phyloP scores from a whole-genome alignment of 23 red algal genomes.

The Gracilaria vermiculophylla region DNA sequence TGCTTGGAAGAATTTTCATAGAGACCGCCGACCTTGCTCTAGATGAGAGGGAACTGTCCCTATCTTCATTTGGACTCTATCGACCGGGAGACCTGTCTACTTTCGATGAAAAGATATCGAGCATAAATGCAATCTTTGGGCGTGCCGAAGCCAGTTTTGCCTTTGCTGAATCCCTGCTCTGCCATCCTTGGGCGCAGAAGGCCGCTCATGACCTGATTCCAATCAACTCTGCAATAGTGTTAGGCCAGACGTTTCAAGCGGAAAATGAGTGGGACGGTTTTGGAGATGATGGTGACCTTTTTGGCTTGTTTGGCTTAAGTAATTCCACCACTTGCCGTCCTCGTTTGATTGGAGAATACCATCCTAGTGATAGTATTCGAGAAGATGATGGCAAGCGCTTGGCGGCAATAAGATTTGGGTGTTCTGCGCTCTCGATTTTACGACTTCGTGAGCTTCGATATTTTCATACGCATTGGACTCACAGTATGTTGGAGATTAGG shows the following conservation, averaged over 20 bases:
- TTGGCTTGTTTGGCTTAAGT: constrained; percentile 44
- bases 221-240: constrained; percentile 1
- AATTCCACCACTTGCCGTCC: constrained; percentile 63
- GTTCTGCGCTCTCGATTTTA: constrained; percentile 21
- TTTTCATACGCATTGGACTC: constrained; percentile 57
- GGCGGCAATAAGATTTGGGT: constrained; percentile 46
- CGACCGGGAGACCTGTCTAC: constrained; percentile 33
- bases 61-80: constrained; percentile 61
- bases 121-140: constrained; percentile 33
- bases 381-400: not conserved
- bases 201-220: constrained; percentile 2
- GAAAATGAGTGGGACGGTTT: constrained; percentile 38
- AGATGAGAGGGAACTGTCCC: constrained; percentile 54
- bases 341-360: constrained; percentile 15
- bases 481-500: not conserved
- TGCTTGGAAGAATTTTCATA: constrained; percentile 62
- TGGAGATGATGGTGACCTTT: constrained; percentile 62
- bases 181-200: constrained; percentile 42
- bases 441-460: constrained; percentile 54
- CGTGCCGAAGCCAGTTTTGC: constrained; percentile 58
- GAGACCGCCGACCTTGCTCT: constrained; percentile 66
- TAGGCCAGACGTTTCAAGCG: constrained; percentile 34
- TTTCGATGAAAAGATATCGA: constrained; percentile 33
- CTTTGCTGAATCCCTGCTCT: constrained; percentile 49
- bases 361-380: not conserved